Percentiles rank a stretch among this genome's conserved stretches.
phyloP scores from a whole-genome alignment of 2,329 filamentous ascomycete species.

The Apiospora sp. region DNA sequence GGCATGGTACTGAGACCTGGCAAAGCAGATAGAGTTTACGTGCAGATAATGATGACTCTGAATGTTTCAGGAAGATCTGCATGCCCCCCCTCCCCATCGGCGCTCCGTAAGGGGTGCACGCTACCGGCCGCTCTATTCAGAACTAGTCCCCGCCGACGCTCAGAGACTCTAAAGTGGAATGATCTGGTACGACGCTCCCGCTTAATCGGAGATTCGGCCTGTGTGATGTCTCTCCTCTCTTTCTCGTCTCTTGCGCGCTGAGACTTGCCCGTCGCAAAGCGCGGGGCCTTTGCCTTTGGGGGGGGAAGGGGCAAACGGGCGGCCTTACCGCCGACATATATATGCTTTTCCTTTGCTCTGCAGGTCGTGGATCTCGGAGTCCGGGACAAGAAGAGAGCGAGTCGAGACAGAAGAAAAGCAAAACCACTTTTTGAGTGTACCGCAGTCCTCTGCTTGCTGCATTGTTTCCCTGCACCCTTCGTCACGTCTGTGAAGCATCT shows the following conservation, averaged over 20 bases:
- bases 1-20: neutral
- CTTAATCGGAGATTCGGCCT: slow-evolving; percentile 9
- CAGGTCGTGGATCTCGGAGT: neutral
- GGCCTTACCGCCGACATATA: neutral
- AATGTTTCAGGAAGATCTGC: neutral
- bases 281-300: neutral
- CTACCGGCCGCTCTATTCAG: neutral
- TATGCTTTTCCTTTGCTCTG: slow-evolving; percentile 9
- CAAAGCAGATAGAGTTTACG: neutral
- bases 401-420: neutral
- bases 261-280: neutral
- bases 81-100: slow-evolving; percentile 2
- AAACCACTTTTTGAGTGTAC: neutral
- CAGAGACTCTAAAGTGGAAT: neutral
- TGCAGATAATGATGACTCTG: slow-evolving; percentile 3
- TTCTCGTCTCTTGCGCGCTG: neutral
- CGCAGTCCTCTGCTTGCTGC: neutral
- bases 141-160: neutral
- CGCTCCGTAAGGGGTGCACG: slow-evolving; percentile 7
- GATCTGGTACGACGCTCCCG: neutral
- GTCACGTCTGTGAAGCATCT: neutral
- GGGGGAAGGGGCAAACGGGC: neutral
- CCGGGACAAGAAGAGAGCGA: neutral
- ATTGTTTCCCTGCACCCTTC: too few species aligned
- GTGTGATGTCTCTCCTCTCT: neutral